phyloP scores from a whole-genome alignment of 2,329 filamentous ascomycete genomes.

The Lecanicillium sp. region DNA sequence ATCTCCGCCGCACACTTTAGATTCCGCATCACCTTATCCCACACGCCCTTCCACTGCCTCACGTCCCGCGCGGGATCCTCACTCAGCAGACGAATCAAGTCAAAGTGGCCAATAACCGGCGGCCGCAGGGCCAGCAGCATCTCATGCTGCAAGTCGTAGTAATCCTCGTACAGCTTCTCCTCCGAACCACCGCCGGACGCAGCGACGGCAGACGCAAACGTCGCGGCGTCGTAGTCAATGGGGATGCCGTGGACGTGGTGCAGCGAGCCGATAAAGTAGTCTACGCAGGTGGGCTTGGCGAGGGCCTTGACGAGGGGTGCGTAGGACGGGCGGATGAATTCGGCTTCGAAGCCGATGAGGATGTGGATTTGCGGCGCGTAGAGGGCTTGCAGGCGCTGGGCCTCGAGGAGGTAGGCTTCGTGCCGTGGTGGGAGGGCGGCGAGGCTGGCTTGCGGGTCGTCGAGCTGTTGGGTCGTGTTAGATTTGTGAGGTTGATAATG shows the following conservation, averaged over 20 bases:
- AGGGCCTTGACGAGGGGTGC: slow-evolving; percentile 53
- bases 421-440: slow-evolving; percentile 47
- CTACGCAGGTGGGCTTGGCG: slow-evolving; percentile 53
- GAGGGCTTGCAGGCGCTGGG: slow-evolving; percentile 58
- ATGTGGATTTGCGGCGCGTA: slow-evolving; percentile 69
- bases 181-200: slow-evolving; percentile 43
- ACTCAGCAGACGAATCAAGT: slow-evolving; percentile 78
- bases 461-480: slow-evolving; percentile 33
- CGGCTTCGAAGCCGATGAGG: slow-evolving; percentile 84
- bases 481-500: slow-evolving; percentile 6
- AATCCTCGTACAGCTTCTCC: slow-evolving; percentile 68
- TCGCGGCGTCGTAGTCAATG: slow-evolving; percentile 72
- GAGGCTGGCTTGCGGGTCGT: slow-evolving; percentile 39
- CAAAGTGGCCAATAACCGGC: slow-evolving; percentile 84
- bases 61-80: slow-evolving; percentile 58
- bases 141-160: slow-evolving; percentile 79
- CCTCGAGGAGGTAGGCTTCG: slow-evolving; percentile 68
- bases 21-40: slow-evolving; percentile 68
- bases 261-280: slow-evolving; percentile 88
- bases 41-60: slow-evolving; percentile 53
- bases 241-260: slow-evolving; percentile 84
- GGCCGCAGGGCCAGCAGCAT: slow-evolving; percentile 72
- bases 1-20: slow-evolving; percentile 62
- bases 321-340: slow-evolving; percentile 75
- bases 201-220: slow-evolving; percentile 48